These are phyloP conservation scores for Drechslerella coelobrocha DNA, from an alignment of 2,329 filamentous ascomycete species.

Conservation along the genomic window DNA sequence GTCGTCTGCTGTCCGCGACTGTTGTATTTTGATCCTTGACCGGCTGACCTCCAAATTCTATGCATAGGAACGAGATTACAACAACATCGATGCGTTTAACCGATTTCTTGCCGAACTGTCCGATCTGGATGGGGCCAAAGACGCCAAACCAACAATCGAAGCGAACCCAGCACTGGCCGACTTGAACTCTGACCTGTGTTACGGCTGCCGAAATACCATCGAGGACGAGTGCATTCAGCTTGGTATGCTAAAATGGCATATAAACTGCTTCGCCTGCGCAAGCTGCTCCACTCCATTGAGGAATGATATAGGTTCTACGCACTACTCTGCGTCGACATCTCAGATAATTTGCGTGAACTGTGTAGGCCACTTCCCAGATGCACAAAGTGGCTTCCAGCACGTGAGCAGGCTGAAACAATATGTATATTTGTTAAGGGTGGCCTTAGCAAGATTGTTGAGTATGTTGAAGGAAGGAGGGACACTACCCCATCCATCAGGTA, in stretches of 20 bases:
- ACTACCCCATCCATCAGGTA: slow-evolving; percentile 73
- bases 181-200: slow-evolving; percentile 83
- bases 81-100: slow-evolving; percentile 75
- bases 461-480: slow-evolving; percentile 84
- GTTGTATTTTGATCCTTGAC: no score
- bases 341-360: slow-evolving; percentile 77
- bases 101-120: slow-evolving; percentile 83
- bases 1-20: not conserved
- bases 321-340: slow-evolving; percentile 69
- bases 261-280: slow-evolving; percentile 73
- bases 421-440: slow-evolving; percentile 88
- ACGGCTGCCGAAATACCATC: slow-evolving; percentile 80
- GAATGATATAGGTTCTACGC: slow-evolving; percentile 71
- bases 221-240: slow-evolving; percentile 88
- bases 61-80: slow-evolving; percentile 74
- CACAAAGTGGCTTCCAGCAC: slow-evolving; percentile 70
- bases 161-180: slow-evolving; percentile 72
- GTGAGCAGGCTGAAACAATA: slow-evolving; percentile 92
- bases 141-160: slow-evolving; percentile 72
- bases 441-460: slow-evolving; percentile 84
- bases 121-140: slow-evolving; percentile 78
- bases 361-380: slow-evolving; percentile 66
- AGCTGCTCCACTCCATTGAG: slow-evolving; percentile 78
- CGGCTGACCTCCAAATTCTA: no score
- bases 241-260: slow-evolving; percentile 81